These are phyloP conservation scores for Casuarina equisetifolia DNA, from an alignment of 306 rosid species.

Conservation along the genomic window DNA sequence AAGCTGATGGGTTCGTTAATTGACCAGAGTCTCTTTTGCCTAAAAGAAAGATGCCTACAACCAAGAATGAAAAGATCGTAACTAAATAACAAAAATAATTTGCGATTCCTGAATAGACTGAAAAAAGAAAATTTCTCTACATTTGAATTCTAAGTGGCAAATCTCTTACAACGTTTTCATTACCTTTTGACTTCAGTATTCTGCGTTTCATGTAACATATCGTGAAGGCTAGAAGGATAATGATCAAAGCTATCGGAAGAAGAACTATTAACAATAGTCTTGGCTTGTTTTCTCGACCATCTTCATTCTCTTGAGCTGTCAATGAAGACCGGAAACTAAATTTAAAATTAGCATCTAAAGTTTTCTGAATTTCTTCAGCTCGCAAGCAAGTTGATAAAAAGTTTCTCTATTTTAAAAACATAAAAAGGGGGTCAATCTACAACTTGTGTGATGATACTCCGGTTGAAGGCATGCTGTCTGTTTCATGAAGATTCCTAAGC, in stretches of 20 bases:
- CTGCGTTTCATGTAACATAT: constrained; percentile 15
- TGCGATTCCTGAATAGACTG: not conserved
- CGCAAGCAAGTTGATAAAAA: not conserved
- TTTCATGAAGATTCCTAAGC: not conserved
- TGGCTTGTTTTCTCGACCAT: constrained; percentile 7
- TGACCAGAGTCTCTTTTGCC: not conserved
- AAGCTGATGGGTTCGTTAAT: not conserved
- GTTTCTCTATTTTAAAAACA: not conserved
- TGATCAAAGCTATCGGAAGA: constrained; percentile 26
- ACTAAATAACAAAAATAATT: not conserved
- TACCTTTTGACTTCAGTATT: constrained; percentile 26
- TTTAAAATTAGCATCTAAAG: not conserved
- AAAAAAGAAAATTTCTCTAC: not conserved
- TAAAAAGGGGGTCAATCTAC: not conserved
- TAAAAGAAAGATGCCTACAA: not conserved
- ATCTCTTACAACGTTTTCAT: not conserved
- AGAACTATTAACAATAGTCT: constrained; percentile 6
- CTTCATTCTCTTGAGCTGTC: constrained; percentile 29
- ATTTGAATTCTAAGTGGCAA: not conserved
- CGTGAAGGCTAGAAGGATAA: constrained; percentile 7
- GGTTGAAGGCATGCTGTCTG: not conserved
- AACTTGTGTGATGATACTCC: not conserved
- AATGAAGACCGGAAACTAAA: not conserved
- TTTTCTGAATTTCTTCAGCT: too few relatives aligned
- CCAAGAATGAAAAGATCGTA: not conserved